phyloP scores from a whole-genome alignment of 805 yeast genomes.

The Cyberlindnera samutprakarnensis region DNA sequence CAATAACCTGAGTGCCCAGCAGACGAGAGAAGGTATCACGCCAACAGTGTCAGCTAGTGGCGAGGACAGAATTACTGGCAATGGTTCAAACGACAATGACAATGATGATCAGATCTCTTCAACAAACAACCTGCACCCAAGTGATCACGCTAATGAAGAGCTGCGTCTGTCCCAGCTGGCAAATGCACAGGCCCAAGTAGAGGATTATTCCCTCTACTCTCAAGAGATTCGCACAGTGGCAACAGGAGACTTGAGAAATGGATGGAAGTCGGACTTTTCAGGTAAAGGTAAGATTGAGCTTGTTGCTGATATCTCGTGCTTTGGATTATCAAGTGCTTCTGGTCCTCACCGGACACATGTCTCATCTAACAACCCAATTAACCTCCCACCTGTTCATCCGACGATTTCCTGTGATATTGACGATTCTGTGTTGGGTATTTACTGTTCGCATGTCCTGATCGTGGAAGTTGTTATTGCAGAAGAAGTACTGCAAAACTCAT shows the following conservation, averaged over 20 bases:
- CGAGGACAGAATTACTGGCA: too few relatives aligned
- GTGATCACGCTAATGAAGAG: constrained; percentile 27
- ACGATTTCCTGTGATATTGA: constrained; percentile 74
- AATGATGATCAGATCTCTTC: constrained; percentile 2
- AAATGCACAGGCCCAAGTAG: constrained; percentile 23
- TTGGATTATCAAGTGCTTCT: constrained; percentile 48
- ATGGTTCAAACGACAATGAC: constrained; percentile 11
- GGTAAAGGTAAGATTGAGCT: constrained; percentile 75
- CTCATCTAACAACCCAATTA: constrained; percentile 33
- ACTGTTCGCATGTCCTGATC: constrained; percentile 66
- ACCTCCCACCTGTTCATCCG: constrained; percentile 20
- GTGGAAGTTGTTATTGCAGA: constrained; percentile 94
- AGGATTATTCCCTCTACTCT: constrained; percentile 39
- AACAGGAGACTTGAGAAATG: constrained; percentile 76
- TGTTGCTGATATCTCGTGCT: constrained; percentile 60
- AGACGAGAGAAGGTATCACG: constrained; percentile 1
- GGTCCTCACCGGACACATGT: constrained; percentile 36
- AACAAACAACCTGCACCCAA: constrained; percentile 19
- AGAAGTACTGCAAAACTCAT: constrained; percentile 49
- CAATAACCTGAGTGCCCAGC: constrained; percentile 3
- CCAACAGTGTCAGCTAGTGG: too few relatives aligned
- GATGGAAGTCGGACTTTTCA: constrained; percentile 92
- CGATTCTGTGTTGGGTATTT: constrained; percentile 74
- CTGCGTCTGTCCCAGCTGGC: constrained; percentile 14
- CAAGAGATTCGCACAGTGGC: constrained; percentile 73